Percentiles rank a stretch among this genome's conserved stretches.
These are phyloP conservation scores for Fragaria nilgerrensis DNA, from an alignment of 306 rosid species.

Conservation along the genomic window DNA sequence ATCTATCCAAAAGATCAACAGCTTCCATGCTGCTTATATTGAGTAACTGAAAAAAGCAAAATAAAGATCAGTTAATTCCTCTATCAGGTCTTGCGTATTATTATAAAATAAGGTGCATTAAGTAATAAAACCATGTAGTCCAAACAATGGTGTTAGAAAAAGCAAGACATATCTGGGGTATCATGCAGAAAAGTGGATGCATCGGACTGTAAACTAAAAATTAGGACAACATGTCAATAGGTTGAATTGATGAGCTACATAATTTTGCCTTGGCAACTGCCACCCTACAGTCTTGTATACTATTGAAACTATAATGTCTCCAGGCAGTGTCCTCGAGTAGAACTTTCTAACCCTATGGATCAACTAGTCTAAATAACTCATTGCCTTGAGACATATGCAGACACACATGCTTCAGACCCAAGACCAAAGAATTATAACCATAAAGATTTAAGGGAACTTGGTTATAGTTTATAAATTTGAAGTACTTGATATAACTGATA, in stretches of 20 bases:
- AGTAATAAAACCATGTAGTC: background rate
- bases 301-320: background rate
- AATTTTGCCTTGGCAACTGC: no score
- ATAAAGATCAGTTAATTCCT: conserved; percentile 19
- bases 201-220: background rate
- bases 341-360: background rate
- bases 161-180: background rate
- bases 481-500: background rate
- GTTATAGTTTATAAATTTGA: background rate
- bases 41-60: conserved; percentile 44
- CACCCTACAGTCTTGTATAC: background rate
- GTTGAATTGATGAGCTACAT: background rate
- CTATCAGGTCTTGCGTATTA: conserved; percentile 15
- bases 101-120: background rate
- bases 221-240: background rate
- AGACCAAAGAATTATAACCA: background rate
- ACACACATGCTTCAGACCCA: background rate
- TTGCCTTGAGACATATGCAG: background rate
- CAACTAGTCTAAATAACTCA: background rate
- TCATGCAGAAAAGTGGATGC: conserved; percentile 6
- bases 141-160: background rate
- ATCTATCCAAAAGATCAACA: conserved; percentile 71
- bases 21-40: conserved; percentile 77
- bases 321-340: background rate
- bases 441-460: background rate